Percentiles rank a stretch among this genome's conserved stretches.
phyloP scores from a whole-genome alignment of 768 basidiomycete species.

The Chalciporus chontae region DNA sequence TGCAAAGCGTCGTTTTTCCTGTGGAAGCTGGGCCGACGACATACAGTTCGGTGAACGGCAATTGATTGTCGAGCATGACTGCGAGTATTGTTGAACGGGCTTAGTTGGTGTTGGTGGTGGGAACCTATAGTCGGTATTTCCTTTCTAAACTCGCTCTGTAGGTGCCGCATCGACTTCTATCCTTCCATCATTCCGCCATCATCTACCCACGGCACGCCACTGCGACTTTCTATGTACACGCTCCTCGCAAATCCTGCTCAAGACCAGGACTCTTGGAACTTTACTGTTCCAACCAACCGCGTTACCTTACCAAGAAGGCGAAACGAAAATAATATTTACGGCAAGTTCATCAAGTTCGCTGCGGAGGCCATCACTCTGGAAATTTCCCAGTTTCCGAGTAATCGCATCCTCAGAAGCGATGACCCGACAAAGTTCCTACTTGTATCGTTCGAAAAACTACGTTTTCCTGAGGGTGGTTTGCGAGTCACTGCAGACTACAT shows the following conservation, averaged over 20 bases:
- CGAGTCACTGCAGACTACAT: conserved; percentile 54
- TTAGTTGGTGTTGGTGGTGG: conserved; percentile 14
- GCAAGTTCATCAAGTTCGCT: conserved; percentile 51
- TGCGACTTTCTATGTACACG: conserved; percentile 19
- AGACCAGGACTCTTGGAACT: conserved; percentile 54
- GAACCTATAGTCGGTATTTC: conserved; percentile 10
- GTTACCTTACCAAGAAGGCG: conserved; percentile 28
- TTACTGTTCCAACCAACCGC: conserved; percentile 34
- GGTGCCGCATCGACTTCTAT: conserved; percentile 1
- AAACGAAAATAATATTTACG: conserved; percentile 29
- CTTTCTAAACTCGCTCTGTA: conserved; percentile 10
- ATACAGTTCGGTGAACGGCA: conserved; percentile 31
- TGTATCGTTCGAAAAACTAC: conserved; percentile 48
- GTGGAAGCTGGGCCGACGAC: conserved; percentile 59
- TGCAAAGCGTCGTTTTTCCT: conserved; percentile 68
- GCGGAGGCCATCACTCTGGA: conserved; percentile 48
- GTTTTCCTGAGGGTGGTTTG: conserved; percentile 52
- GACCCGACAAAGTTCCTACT: conserved; percentile 55
- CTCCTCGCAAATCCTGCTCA: conserved; percentile 39
- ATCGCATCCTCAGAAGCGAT: conserved; percentile 57
- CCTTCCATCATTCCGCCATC: not conserved
- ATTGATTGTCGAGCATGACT: conserved; percentile 15
- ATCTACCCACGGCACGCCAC: not conserved
- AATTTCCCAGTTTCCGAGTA: conserved; percentile 48
- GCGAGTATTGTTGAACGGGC: conserved; percentile 2